Percentiles rank a stretch among this genome's conserved stretches.
Evolutionary conservation across 2,329 filamentous ascomycete species (phyloP).

Genomic region (Microdochium nivale): DNA sequence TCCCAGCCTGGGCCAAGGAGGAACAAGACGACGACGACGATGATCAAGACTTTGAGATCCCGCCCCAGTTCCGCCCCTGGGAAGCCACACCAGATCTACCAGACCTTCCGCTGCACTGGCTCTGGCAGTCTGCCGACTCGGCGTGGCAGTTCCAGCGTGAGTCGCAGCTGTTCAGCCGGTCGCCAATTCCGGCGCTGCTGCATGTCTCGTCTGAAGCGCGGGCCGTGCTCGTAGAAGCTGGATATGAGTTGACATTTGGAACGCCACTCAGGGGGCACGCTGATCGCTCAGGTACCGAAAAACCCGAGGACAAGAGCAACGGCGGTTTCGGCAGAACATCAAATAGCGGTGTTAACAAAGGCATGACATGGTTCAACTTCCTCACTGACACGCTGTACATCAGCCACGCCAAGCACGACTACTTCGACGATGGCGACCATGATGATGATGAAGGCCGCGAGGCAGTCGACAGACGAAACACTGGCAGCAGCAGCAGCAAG

Average conservation of each 20-base stretch:
- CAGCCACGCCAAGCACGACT: neutral
- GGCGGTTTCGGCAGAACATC: neutral
- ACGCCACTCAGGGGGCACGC: constrained; percentile 8
- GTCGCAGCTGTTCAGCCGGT: constrained; percentile 8
- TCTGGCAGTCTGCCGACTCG: constrained; percentile 1
- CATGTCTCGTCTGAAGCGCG: constrained; percentile 19
- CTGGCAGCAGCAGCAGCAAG: too few species aligned
- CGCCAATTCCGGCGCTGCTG: constrained; percentile 14
- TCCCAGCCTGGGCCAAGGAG: neutral
- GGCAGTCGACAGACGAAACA: neutral
- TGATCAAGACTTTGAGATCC: neutral
- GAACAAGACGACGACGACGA: neutral
- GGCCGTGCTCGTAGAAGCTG: constrained; percentile 5
- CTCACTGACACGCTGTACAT: constrained; percentile 9
- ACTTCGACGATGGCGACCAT: neutral
- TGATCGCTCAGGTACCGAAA: too few species aligned
- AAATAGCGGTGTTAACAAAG: neutral
- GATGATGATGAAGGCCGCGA: neutral
- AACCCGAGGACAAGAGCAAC: too few species aligned
- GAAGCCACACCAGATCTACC: constrained; percentile 5
- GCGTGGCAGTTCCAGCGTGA: constrained; percentile 9
- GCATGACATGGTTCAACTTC: constrained; percentile 12
- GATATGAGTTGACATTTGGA: constrained; percentile 10
- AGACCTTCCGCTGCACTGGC: neutral
- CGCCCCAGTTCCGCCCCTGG: constrained; percentile 6